phyloP scores from a whole-genome alignment of 257 asterid species.

The Nicotiana paniculata region DNA sequence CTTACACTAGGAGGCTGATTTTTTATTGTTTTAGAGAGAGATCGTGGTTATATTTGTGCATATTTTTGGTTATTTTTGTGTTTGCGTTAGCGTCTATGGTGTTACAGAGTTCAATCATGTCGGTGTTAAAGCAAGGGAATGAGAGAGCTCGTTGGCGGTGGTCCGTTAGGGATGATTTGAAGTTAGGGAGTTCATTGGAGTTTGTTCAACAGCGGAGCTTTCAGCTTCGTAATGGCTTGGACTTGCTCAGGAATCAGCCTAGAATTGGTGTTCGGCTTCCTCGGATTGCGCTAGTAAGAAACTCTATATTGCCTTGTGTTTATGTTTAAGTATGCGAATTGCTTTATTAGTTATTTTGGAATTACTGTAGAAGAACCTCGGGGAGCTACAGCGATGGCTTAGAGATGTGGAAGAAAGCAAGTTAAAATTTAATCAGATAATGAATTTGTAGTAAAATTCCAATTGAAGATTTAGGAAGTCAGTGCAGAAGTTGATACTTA shows the following conservation, averaged over 20 bases:
- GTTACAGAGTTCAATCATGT: slow-evolving; percentile 81
- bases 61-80: slow-evolving; percentile 47
- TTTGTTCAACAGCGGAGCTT: slow-evolving; percentile 44
- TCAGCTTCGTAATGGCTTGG: slow-evolving; percentile 44
- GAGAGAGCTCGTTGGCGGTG: slow-evolving; percentile 66
- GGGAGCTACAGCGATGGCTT: neutral
- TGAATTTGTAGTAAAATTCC: neutral
- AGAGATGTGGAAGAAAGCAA: neutral
- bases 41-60: slow-evolving; percentile 59
- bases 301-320: neutral
- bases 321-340: neutral
- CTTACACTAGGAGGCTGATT: slow-evolving; percentile 35
- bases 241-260: slow-evolving; percentile 59
- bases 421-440: neutral
- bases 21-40: slow-evolving; percentile 37
- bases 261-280: slow-evolving; percentile 59
- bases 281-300: slow-evolving; percentile 2
- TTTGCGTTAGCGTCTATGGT: slow-evolving; percentile 77
- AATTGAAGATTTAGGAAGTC: neutral
- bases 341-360: neutral
- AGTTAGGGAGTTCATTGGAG: slow-evolving; percentile 71
- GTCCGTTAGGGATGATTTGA: slow-evolving; percentile 62
- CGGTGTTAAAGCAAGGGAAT: slow-evolving; percentile 52
- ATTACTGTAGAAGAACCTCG: neutral
- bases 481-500: neutral